A percentile compares a stretch with the other conserved stretches of the same genome.
Conservation (phyloP, 805 yeast species). For the Saturnispora galanensis region DNA sequence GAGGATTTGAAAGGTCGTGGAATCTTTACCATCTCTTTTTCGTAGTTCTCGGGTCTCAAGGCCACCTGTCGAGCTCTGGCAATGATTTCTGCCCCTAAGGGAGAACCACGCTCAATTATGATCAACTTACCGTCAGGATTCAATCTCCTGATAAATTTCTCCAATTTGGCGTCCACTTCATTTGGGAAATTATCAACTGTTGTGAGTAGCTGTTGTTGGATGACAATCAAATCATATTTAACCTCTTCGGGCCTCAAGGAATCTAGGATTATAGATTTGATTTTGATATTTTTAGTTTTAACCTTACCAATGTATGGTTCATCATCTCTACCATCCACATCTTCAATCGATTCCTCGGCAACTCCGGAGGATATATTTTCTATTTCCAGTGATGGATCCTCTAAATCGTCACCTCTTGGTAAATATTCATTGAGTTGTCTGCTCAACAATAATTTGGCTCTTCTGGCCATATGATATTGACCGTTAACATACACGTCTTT, state of each 20-base stretch:
- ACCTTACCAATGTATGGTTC: constrained; percentile 37
- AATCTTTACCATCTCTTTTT: constrained; percentile 45
- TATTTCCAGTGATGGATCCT: constrained; percentile 31
- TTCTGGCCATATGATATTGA: constrained; percentile 56
- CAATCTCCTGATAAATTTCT: constrained; percentile 47
- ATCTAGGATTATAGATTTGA: constrained; percentile 46
- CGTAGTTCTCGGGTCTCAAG: constrained; percentile 71
- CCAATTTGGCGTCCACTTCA: constrained; percentile 61
- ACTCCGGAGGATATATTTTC: neutral
- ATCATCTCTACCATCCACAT: constrained; percentile 12
- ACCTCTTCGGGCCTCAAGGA: constrained; percentile 38
- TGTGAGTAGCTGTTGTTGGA: constrained; percentile 66
- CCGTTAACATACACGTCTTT: constrained; percentile 73
- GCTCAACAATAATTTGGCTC: constrained; percentile 69
- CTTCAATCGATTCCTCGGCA: no score
- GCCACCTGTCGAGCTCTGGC: constrained; percentile 86
- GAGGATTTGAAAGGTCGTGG: constrained; percentile 56
- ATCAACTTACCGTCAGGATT: constrained; percentile 75
- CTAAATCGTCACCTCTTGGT: constrained; percentile 25
- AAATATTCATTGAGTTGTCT: constrained; percentile 49
- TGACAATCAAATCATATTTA: constrained; percentile 72
- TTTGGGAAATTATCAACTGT: constrained; percentile 53
- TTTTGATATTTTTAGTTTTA: constrained; percentile 43
- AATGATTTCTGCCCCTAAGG: constrained; percentile 77
- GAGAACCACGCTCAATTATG: constrained; percentile 79